Evolutionary conservation across 805 yeast genomes (phyloP).

Genomic region (Saccharomyces cerevisiae): DNA sequence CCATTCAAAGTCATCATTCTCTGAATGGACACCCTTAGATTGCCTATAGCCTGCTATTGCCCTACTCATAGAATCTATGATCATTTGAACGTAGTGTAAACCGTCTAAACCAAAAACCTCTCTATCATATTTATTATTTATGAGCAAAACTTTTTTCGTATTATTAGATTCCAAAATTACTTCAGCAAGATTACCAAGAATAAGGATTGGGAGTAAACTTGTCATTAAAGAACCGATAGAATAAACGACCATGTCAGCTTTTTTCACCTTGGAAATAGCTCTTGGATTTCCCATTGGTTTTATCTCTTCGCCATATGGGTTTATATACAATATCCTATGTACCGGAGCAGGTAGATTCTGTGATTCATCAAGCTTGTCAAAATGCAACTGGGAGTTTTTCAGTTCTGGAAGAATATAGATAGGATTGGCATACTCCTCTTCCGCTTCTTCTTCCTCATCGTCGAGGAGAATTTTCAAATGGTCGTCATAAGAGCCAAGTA

Average conservation of each 20-base stretch:
- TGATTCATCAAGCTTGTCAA: conserved; percentile 45
- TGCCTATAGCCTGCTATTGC: conserved; percentile 16
- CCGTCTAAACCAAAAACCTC: conserved; percentile 70
- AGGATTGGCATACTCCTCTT: conserved; percentile 50
- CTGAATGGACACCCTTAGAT: conserved; percentile 11
- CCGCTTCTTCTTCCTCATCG: conserved; percentile 39
- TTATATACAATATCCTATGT: conserved; percentile 64
- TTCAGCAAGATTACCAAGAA: conserved; percentile 64
- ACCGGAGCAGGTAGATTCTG: conserved; percentile 70
- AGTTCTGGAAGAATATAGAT: conserved; percentile 57
- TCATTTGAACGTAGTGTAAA: conserved; percentile 45
- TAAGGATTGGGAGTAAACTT: conserved; percentile 69
- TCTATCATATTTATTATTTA: conserved; percentile 71
- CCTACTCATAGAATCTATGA: conserved; percentile 33
- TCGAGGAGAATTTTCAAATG: conserved; percentile 9
- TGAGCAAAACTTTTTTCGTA: conserved; percentile 45
- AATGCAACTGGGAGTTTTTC: conserved; percentile 63
- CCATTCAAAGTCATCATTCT: conserved; percentile 27
- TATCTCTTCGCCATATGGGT: conserved; percentile 82
- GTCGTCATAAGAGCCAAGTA: not conserved
- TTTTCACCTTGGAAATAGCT: conserved; percentile 43
- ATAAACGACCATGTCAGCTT: conserved; percentile 52
- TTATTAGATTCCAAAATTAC: conserved; percentile 37
- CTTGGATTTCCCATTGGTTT: conserved; percentile 64
- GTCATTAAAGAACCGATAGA: conserved; percentile 89